Percentiles rank a stretch among this genome's conserved stretches.
These are phyloP conservation scores for Davidsoniella eucalypti DNA, from an alignment of 2,329 filamentous ascomycete species.

Conservation along the genomic window DNA sequence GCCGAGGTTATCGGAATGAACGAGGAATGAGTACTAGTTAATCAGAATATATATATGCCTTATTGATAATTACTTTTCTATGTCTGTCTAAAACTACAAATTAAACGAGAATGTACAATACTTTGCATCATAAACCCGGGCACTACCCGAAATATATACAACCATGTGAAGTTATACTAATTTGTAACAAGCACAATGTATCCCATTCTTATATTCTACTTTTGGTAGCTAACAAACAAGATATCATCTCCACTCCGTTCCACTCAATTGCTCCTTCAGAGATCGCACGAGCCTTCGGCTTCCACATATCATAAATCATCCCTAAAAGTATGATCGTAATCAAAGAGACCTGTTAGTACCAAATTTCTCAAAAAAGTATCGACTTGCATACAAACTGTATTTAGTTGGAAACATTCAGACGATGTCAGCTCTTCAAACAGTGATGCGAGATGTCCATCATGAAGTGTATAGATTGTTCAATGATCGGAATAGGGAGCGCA, in stretches of 20 bases:
- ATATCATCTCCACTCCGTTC: background rate
- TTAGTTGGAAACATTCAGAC: background rate
- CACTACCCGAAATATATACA: no score
- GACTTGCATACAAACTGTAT: background rate
- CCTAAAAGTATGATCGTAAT: background rate
- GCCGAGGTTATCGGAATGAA: background rate
- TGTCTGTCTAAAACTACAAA: background rate
- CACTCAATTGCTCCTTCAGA: background rate
- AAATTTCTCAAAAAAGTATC: background rate
- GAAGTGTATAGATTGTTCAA: slow-evolving; percentile 2
- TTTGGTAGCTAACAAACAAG: background rate
- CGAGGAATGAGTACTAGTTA: background rate
- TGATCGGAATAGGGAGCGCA: slow-evolving; percentile 1
- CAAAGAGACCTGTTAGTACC: background rate
- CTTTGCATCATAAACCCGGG: no score
- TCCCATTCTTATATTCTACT: background rate
- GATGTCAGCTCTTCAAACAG: slow-evolving; percentile 7
- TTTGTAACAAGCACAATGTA: no score
- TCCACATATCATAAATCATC: background rate
- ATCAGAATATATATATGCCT: background rate
- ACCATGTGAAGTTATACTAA: no score
- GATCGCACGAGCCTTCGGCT: no score
- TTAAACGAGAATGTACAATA: background rate
- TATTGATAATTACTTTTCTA: background rate
- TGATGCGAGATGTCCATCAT: slow-evolving; percentile 4